A percentile compares a stretch with the other conserved stretches of the same genome.
Evolutionary conservation across 352 stramenopile species (phyloP).

Genomic region (Phytophthora sp.): DNA sequence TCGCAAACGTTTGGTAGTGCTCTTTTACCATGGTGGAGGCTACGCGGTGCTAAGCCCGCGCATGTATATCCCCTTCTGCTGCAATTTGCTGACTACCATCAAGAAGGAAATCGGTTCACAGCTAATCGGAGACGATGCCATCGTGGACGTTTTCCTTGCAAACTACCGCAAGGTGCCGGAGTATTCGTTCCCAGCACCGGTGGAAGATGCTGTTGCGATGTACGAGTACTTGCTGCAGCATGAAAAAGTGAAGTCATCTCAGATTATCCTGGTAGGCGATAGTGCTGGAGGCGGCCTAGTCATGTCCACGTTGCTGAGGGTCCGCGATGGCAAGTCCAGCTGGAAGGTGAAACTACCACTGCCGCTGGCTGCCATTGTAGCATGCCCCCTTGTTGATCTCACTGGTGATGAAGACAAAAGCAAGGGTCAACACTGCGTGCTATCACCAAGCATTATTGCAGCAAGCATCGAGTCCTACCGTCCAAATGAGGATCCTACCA

Average conservation of each 20-base stretch:
- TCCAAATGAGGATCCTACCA: slow-evolving; percentile 22
- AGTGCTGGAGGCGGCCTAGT: slow-evolving; percentile 33
- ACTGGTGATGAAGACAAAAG: slow-evolving; percentile 23
- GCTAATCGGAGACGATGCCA: background rate
- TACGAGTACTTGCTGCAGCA: slow-evolving; percentile 32
- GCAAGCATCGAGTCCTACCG: slow-evolving; percentile 22
- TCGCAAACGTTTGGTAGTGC: slow-evolving; percentile 30
- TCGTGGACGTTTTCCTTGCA: slow-evolving; percentile 29
- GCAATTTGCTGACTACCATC: slow-evolving; percentile 12
- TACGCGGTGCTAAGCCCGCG: slow-evolving; percentile 31
- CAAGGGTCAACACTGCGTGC: slow-evolving; percentile 29
- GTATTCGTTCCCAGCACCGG: slow-evolving; percentile 26
- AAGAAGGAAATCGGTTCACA: slow-evolving; percentile 3
- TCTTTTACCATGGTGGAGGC: slow-evolving; percentile 49
- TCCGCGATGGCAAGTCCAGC: slow-evolving; percentile 23
- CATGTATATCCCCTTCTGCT: slow-evolving; percentile 26
- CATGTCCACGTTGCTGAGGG: slow-evolving; percentile 38
- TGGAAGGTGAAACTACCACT: slow-evolving; percentile 25
- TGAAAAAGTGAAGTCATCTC: slow-evolving; percentile 5
- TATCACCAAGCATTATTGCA: slow-evolving; percentile 21
- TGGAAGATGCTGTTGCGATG: slow-evolving; percentile 27
- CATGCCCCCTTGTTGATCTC: slow-evolving; percentile 53
- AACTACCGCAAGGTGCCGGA: slow-evolving; percentile 42
- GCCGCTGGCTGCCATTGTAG: slow-evolving; percentile 34
- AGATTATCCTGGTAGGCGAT: slow-evolving; percentile 38